Conservation (phyloP, 208 protist genomes). For the Phytomonas francai region DNA sequence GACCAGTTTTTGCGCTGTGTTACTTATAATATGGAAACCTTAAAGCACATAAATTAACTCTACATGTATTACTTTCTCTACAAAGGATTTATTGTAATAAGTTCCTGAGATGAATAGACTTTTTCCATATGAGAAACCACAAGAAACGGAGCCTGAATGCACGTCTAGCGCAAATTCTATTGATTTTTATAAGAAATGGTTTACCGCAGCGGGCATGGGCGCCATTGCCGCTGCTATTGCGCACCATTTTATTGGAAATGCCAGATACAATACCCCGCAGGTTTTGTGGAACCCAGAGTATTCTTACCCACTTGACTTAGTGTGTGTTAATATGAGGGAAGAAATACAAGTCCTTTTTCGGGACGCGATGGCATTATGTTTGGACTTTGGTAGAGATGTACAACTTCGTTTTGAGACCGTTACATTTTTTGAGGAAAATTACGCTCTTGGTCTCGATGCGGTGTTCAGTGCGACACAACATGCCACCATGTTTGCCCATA, state of each 20-base stretch:
- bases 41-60: not conserved
- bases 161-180: not conserved
- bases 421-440: constrained; percentile 53
- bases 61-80: not conserved
- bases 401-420: constrained; percentile 31
- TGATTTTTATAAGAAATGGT: constrained; percentile 6
- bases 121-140: not conserved
- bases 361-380: constrained; percentile 20
- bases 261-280: constrained; percentile 24
- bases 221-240: constrained; percentile 31
- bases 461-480: constrained; percentile 21
- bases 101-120: not conserved
- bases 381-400: constrained; percentile 20
- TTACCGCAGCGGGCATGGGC: constrained; percentile 32
- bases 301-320: constrained; percentile 11
- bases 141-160: not conserved
- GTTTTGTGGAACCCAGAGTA: constrained; percentile 21
- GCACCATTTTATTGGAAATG: constrained; percentile 24
- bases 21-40: not conserved
- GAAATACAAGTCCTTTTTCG: constrained; percentile 16
- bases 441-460: constrained; percentile 19
- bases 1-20: not conserved
- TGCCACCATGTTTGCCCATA: constrained; percentile 42
- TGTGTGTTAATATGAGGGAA: constrained; percentile 52
- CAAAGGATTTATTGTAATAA: not conserved